Base-by-base conservation (phyloP, 257 asterid genomes). In the Nicotiana obtusifolia region DNA sequence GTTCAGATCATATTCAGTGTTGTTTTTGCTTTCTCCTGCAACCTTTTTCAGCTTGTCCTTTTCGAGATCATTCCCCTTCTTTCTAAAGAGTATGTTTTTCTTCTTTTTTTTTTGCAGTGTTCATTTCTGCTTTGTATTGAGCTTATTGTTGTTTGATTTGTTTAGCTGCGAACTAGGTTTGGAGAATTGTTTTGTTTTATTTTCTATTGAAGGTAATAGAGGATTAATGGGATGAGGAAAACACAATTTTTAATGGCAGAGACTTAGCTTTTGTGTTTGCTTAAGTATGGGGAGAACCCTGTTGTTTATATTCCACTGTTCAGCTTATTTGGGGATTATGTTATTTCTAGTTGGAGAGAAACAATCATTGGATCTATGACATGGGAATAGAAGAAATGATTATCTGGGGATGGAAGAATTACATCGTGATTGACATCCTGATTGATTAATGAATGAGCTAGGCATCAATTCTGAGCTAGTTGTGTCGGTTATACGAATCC, bases 1-100 rank as follows among this genome's bases (percentile, higher is more conserved):
- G 99, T 96, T 30, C 99, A 96, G 93, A 94, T 94, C 91, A 96
- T 96, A 69, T 96, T 94, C 92, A 94, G 99, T 81, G 93, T 92
- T 78, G 98, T 96, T 30, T 94, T 96, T 73, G 99, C 99, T 57
- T 87, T 96, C 54, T 96, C 99, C 14, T 96, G 99, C 89, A 96
- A 96, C 84, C 95, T 96, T 59, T 96, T 96, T 83, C 91, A 96
- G 92, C 97, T 96, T 59, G 99, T 96, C 24, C 97, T 96, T 77
- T 93, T 91, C 81, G 98, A 94, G 93, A 94, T 96, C 83, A 91
- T 94, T 81, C 98, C 98, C 20, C 69, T 95, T 81, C 94, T 95
- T 59, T 94, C 99, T 10, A 92, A 93, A 84, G 94, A 91, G 99
- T 93, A 85, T 73, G 91, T 62, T 24, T 19, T 11, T 0, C 8